Evolutionary conservation across 805 yeast genomes (phyloP).

Genomic region (Candida andamanensis): DNA sequence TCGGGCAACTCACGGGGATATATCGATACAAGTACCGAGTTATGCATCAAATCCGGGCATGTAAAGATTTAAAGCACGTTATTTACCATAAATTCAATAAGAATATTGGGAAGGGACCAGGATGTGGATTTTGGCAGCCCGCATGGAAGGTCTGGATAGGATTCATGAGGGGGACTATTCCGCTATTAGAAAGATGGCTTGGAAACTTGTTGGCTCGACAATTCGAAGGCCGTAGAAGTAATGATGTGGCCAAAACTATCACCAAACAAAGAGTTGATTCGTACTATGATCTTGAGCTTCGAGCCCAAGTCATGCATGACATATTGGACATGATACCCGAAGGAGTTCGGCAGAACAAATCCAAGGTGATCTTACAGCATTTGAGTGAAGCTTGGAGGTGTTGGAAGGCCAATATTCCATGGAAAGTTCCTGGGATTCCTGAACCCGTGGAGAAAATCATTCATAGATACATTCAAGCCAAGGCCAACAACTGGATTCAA

Average conservation of each 20-base stretch:
- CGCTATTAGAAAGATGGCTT: slow-evolving; percentile 90
- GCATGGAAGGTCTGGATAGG: slow-evolving; percentile 97
- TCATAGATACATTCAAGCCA: slow-evolving; percentile 84
- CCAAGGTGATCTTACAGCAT: slow-evolving; percentile 86
- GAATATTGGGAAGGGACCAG: slow-evolving; percentile 95
- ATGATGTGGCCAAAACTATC: slow-evolving; percentile 87
- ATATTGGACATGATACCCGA: slow-evolving; percentile 97
- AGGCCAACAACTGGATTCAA: slow-evolving; percentile 95
- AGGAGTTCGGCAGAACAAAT: slow-evolving; percentile 80
- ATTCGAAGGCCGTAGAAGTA: slow-evolving; percentile 91
- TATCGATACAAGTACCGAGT: slow-evolving; percentile 95
- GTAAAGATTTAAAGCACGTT: slow-evolving; percentile 92
- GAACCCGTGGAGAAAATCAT: slow-evolving; percentile 83
- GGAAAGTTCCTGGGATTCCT: slow-evolving; percentile 97
- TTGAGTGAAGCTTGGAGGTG: slow-evolving; percentile 98
- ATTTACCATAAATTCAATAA: slow-evolving; percentile 80
- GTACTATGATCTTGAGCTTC: slow-evolving; percentile 84
- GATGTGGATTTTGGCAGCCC: slow-evolving; percentile 99
- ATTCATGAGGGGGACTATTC: slow-evolving; percentile 86
- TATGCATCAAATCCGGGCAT: slow-evolving; percentile 95
- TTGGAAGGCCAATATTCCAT: slow-evolving; percentile 98
- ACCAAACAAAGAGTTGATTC: slow-evolving; percentile 96
- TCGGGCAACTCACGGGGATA: slow-evolving; percentile 95
- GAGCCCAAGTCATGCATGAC: slow-evolving; percentile 94
- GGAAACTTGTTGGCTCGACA: slow-evolving; percentile 88